Evolutionary conservation across 2,329 filamentous ascomycete species (phyloP).

Genomic region (Aspergillus nomiae): DNA sequence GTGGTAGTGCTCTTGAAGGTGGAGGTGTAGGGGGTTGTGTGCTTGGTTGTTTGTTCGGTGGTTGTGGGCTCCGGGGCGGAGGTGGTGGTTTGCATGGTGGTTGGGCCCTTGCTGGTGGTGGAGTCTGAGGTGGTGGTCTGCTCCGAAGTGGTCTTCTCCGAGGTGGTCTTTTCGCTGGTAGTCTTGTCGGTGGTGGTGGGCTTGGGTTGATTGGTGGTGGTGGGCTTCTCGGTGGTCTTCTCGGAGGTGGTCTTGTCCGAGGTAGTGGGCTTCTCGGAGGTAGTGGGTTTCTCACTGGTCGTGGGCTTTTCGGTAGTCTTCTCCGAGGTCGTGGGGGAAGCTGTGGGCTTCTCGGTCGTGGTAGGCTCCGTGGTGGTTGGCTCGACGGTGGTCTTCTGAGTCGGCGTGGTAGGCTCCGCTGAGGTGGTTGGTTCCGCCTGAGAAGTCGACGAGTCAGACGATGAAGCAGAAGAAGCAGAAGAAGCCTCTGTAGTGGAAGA

Average conservation of each 20-base stretch:
- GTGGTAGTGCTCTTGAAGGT: constrained; percentile 46
- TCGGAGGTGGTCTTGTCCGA: constrained; percentile 12
- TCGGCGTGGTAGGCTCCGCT: constrained; percentile 12
- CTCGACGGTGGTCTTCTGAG: constrained; percentile 9
- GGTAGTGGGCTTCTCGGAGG: constrained; percentile 17
- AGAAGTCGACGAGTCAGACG: constrained; percentile 4
- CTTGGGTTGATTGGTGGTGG: constrained; percentile 3
- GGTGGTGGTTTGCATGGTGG: constrained; percentile 21
- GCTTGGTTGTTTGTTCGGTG: constrained; percentile 22
- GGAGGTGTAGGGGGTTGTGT: constrained; percentile 37
- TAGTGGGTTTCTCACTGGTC: constrained; percentile 11
- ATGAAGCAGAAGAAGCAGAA: neutral
- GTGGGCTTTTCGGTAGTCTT: constrained; percentile 11
- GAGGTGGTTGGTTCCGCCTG: constrained; percentile 10
- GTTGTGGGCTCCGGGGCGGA: constrained; percentile 17
- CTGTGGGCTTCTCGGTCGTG: constrained; percentile 17
- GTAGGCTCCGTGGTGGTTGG: constrained; percentile 17
- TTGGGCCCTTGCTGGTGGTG: constrained; percentile 21
- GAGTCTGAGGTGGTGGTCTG: constrained; percentile 23
- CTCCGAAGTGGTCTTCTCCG: constrained; percentile 2
- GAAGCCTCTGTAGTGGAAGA: neutral
- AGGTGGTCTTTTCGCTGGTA: constrained; percentile 10
- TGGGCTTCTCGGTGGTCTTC: constrained; percentile 19
- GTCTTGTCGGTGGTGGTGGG: neutral
- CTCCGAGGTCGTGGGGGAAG: constrained; percentile 8